phyloP scores from a whole-genome alignment of 2,329 filamentous ascomycete genomes.

The Paraconiothyrium brasiliense region DNA sequence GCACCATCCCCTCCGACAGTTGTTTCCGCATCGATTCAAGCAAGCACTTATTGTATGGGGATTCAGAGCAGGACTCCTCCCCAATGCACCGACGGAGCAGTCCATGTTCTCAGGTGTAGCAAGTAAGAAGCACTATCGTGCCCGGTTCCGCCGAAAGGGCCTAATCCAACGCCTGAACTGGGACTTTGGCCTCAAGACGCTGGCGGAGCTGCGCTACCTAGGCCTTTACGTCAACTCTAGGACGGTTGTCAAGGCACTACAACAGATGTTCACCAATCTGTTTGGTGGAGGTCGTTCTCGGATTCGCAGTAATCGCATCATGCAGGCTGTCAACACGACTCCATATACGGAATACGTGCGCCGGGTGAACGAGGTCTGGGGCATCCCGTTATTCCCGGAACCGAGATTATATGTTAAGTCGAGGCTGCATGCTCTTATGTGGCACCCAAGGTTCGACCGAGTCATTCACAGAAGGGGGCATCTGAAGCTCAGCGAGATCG shows the following conservation, averaged over 20 bases:
- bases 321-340: conserved; percentile 33
- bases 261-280: conserved; percentile 39
- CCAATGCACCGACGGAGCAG: conserved; percentile 36
- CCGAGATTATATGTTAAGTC: conserved; percentile 23
- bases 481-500: conserved; percentile 9
- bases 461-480: neutral
- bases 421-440: conserved; percentile 15
- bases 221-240: conserved; percentile 36
- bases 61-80: conserved; percentile 40
- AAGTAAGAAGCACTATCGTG: conserved; percentile 38
- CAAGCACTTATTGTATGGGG: conserved; percentile 48
- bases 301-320: conserved; percentile 35
- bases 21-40: conserved; percentile 37
- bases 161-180: conserved; percentile 35
- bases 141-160: conserved; percentile 26
- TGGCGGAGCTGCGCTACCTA: conserved; percentile 41
- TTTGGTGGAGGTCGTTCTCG: conserved; percentile 37
- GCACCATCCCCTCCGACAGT: conserved; percentile 37
- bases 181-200: conserved; percentile 37
- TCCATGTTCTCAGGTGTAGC: conserved; percentile 27
- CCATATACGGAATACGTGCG: conserved; percentile 36
- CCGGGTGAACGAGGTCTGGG: conserved; percentile 43
- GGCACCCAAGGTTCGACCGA: conserved; percentile 20
- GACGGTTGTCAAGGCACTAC: conserved; percentile 39
- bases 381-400: conserved; percentile 33